phyloP scores from a whole-genome alignment of 2,329 filamentous ascomycete genomes.

The Trichoderma sp. region DNA sequence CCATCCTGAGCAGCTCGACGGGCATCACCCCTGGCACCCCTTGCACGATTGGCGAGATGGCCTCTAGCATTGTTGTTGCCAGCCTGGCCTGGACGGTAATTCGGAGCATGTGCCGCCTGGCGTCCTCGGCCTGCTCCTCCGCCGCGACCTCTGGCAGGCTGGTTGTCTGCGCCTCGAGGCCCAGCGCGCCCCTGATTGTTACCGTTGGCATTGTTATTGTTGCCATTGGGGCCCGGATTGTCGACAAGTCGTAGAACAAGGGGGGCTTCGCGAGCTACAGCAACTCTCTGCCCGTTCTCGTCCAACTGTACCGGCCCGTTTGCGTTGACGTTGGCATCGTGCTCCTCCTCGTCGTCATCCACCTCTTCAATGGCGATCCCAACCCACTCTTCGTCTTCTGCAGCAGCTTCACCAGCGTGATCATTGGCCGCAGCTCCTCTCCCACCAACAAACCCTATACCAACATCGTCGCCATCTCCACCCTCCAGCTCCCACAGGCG shows the following conservation, averaged over 20 bases:
- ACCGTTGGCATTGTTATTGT: not conserved
- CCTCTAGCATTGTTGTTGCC: constrained; percentile 20
- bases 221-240: constrained; percentile 34
- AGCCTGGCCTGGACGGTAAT: constrained; percentile 15
- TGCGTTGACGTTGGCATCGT: constrained; percentile 42
- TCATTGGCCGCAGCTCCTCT: constrained; percentile 24
- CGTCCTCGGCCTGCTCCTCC: constrained; percentile 24
- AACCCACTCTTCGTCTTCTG: constrained; percentile 13
- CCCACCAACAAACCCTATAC: constrained; percentile 49
- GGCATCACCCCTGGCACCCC: constrained; percentile 20
- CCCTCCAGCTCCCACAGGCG: constrained; percentile 87
- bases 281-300: constrained; percentile 41
- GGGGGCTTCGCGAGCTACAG: constrained; percentile 58
- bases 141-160: constrained; percentile 8
- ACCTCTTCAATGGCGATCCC: constrained; percentile 30
- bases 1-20: constrained; percentile 20
- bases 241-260: constrained; percentile 58
- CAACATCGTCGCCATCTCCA: constrained; percentile 67
- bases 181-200: constrained; percentile 33
- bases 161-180: constrained; percentile 11
- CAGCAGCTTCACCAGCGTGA: constrained; percentile 4
- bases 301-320: constrained; percentile 35
- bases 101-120: not conserved
- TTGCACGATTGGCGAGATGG: constrained; percentile 16
- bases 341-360: constrained; percentile 3